Evolutionary conservation across 228 moss, liverwort and hornwort genomes (phyloP).

Genomic region (Sphagnum magellanicum): DNA sequence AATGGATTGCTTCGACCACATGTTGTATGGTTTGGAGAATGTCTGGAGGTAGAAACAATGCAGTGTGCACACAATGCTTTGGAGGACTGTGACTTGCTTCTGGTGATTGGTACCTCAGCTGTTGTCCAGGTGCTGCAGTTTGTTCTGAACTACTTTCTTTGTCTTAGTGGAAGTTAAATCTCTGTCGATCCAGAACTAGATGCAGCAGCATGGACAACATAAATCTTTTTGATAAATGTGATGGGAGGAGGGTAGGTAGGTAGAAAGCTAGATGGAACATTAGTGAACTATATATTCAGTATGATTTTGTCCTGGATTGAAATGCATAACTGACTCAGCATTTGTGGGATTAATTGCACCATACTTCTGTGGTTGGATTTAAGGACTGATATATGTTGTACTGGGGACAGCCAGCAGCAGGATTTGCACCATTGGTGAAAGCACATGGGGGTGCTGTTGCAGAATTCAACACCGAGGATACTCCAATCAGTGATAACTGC

Average conservation of each 20-base stretch:
- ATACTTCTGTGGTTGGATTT: neutral
- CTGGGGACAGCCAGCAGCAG: constrained; percentile 76
- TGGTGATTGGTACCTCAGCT: constrained; percentile 87
- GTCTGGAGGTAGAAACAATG: constrained; percentile 32
- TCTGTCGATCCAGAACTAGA: neutral
- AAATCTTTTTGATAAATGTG: no score
- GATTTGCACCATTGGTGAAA: constrained; percentile 70
- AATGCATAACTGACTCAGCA: neutral
- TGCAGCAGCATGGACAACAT: neutral
- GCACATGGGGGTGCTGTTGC: constrained; percentile 66
- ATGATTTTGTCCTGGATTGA: neutral
- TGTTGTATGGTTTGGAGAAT: constrained; percentile 94
- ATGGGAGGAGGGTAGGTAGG: no score
- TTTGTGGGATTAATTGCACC: neutral
- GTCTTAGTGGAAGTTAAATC: neutral
- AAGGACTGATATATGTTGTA: neutral
- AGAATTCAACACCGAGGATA: constrained; percentile 80
- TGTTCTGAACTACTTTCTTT: neutral
- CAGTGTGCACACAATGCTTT: constrained; percentile 50
- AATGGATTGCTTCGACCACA: constrained; percentile 80
- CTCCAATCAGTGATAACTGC: constrained; percentile 71
- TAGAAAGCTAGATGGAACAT: no score
- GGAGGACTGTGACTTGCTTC: constrained; percentile 61
- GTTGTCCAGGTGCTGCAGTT: constrained; percentile 41
- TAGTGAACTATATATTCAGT: neutral